Evolutionary conservation across 169 alveolate species (phyloP).

Genomic region (Plasmodium cynomolgi): DNA sequence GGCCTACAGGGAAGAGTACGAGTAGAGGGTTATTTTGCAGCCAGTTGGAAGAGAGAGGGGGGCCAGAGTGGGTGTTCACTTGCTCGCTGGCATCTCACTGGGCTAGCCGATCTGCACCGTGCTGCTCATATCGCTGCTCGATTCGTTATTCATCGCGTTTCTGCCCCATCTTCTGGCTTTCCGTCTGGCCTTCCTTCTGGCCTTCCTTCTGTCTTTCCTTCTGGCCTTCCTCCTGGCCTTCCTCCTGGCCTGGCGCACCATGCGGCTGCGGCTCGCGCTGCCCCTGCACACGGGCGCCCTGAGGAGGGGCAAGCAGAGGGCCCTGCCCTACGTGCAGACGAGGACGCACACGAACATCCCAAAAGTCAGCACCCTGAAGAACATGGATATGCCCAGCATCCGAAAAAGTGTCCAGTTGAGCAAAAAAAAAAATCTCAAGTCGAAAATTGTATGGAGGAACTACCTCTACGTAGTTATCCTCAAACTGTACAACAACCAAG

Average conservation of each 20-base stretch:
- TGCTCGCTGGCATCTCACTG: too few species aligned
- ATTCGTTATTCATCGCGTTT: neutral
- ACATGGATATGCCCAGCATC: slow-evolving; percentile 18
- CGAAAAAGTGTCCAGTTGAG: slow-evolving; percentile 24
- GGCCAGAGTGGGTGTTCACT: too few species aligned
- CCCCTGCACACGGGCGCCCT: neutral
- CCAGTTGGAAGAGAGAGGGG: neutral
- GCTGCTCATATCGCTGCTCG: neutral
- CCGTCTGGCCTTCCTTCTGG: neutral
- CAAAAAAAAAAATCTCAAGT: slow-evolving; percentile 48
- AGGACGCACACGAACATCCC: neutral
- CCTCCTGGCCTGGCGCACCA: neutral
- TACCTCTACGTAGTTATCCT: slow-evolving; percentile 33
- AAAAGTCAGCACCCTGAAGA: slow-evolving; percentile 30
- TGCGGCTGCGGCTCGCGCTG: neutral
- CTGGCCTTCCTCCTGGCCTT: neutral
- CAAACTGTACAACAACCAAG: slow-evolving; percentile 53
- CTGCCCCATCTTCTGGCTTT: neutral
- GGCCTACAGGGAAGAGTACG: slow-evolving; percentile 65
- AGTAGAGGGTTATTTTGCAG: neutral
- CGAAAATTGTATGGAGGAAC: slow-evolving; percentile 36
- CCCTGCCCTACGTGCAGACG: neutral
- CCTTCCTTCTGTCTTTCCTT: too few species aligned
- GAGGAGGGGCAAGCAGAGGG: neutral
- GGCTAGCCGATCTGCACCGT: neutral